A percentile compares a stretch with the other conserved stretches of the same genome.
These are phyloP conservation scores for Triticum monococcum DNA, from an alignment of 176 grass and related monocot genomes.

Conservation along the genomic window DNA sequence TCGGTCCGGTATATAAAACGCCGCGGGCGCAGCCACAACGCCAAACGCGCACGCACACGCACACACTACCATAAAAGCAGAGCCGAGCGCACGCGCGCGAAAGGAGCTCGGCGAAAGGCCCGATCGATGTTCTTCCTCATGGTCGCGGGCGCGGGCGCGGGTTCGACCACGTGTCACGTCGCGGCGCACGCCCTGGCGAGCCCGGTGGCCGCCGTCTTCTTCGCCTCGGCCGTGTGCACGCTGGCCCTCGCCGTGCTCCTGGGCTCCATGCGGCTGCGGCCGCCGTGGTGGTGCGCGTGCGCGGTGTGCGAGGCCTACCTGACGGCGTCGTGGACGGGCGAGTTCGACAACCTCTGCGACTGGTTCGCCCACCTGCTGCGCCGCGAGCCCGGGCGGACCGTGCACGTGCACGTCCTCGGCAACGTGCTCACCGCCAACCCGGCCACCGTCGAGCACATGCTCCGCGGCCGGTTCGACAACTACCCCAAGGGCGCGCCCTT, in stretches of 20 bases:
- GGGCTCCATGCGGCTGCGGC: constrained; percentile 24
- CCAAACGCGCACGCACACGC: neutral
- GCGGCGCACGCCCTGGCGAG: constrained; percentile 32
- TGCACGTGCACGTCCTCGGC: constrained; percentile 75
- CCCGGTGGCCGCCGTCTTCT: constrained; percentile 44
- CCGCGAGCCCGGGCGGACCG: constrained; percentile 58
- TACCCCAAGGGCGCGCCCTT: constrained; percentile 78
- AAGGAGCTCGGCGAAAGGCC: neutral
- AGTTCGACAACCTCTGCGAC: constrained; percentile 85
- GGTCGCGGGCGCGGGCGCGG: constrained; percentile 9
- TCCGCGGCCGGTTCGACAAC: constrained; percentile 64
- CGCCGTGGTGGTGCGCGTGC: constrained; percentile 79
- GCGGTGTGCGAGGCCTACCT: constrained; percentile 65
- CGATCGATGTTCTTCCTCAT: neutral
- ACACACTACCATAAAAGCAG: neutral
- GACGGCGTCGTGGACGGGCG: constrained; percentile 63
- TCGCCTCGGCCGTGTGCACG: constrained; percentile 37
- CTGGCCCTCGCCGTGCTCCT: constrained; percentile 47
- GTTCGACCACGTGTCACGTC: constrained; percentile 28
- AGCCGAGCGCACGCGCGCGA: constrained; percentile 23
- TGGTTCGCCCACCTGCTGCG: constrained; percentile 88
- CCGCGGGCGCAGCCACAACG: constrained; percentile 11
- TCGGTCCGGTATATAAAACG: constrained; percentile 24
- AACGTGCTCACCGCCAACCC: constrained; percentile 76
- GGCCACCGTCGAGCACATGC: constrained; percentile 67